These are phyloP conservation scores for Pyracantha coccinea DNA, from an alignment of 331 rosid genomes.

Conservation along the genomic window DNA sequence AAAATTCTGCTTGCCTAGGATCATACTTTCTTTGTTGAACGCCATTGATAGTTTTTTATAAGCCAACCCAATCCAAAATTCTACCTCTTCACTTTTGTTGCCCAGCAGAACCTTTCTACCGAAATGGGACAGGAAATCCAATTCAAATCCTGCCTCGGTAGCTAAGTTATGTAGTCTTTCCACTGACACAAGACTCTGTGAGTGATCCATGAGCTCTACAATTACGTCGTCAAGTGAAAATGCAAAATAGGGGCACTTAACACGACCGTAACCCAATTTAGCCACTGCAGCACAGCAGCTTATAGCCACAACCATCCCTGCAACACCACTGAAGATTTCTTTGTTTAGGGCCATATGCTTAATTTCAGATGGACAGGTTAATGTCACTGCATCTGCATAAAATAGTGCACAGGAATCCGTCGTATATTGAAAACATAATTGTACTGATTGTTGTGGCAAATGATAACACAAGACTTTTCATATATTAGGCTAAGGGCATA, in stretches of 20 bases:
- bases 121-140: conserved; percentile 46
- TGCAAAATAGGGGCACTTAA: conserved; percentile 15
- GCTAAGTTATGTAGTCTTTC: conserved; percentile 55
- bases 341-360: conserved; percentile 33
- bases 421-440: neutral
- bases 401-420: neutral
- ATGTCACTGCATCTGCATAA: neutral
- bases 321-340: conserved; percentile 60
- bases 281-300: conserved; percentile 64
- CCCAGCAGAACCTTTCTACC: conserved; percentile 46
- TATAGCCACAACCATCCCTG: conserved; percentile 67
- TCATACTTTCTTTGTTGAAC: conserved; percentile 27
- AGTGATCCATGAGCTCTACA: conserved; percentile 50
- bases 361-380: conserved; percentile 4
- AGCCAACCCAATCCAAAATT: conserved; percentile 73
- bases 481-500: conserved; percentile 10
- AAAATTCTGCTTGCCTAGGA: conserved; percentile 26
- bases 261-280: conserved; percentile 31
- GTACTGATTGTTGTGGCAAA: neutral
- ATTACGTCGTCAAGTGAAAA: conserved; percentile 31
- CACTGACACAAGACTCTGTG: conserved; percentile 41
- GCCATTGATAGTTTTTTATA: conserved; percentile 46
- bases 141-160: conserved; percentile 58
- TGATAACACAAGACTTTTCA: conserved; percentile 1
- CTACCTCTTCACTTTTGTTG: conserved; percentile 52